Conservation (phyloP, 108 stramenopile species). For the Bacterosira constricta region DNA sequence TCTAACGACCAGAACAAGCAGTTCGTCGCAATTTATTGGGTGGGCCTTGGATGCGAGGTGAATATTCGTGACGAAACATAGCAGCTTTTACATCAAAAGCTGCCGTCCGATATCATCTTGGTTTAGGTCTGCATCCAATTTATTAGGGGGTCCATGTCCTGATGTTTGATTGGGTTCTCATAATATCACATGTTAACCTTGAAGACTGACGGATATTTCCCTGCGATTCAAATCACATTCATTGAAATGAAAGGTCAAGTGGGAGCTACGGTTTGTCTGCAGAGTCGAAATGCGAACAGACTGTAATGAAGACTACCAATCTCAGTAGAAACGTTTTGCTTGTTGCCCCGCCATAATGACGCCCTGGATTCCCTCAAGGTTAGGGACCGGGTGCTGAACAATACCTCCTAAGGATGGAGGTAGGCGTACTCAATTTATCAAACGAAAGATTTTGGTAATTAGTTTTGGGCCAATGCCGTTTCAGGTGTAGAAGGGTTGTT, state of each 20-base stretch:
- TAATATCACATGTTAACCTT: background rate
- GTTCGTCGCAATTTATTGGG: conserved; percentile 56
- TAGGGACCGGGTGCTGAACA: conserved; percentile 38
- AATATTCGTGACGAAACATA: background rate
- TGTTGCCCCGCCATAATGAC: conserved; percentile 47
- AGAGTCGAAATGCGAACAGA: background rate
- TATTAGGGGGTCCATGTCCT: background rate
- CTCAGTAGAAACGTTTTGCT: conserved; percentile 13
- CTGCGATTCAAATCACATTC: background rate
- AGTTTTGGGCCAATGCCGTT: conserved; percentile 31
- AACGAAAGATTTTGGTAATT: background rate
- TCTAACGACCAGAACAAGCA: conserved; percentile 47
- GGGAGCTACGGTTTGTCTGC: conserved; percentile 5
- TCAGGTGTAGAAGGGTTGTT: background rate
- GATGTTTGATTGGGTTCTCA: background rate
- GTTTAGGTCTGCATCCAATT: conserved; percentile 32
- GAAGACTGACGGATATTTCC: background rate
- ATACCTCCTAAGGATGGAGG: conserved; percentile 40
- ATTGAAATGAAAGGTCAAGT: conserved; percentile 17
- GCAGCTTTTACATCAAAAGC: background rate
- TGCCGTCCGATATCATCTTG: background rate
- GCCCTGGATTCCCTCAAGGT: conserved; percentile 33
- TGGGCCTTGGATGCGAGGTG: too few relatives aligned
- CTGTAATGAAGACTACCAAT: conserved; percentile 29
- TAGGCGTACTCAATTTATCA: background rate